Base-by-base conservation (phyloP, 2,329 filamentous ascomycete species). In the Aspergillus sp. region DNA sequence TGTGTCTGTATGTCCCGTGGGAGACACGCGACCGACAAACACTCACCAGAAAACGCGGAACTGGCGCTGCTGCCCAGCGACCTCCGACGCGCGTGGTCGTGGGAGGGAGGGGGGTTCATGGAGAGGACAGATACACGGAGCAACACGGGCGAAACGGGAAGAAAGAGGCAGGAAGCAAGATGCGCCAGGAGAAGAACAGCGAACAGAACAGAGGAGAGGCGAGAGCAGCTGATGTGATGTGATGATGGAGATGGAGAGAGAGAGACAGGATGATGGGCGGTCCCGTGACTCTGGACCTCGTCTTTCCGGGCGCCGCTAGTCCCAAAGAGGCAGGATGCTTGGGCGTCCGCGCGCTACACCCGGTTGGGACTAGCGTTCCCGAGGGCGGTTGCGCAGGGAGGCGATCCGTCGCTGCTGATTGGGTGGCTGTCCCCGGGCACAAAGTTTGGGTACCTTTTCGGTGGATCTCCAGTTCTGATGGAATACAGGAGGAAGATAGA, bases 11-110 rank as follows among this genome's bases (percentile, higher is more conserved):
- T 32, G 19, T 11, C 20, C 21, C n/a, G 23, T 17, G 23, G 17
- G 16, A 31, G 23, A 46, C 23, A 7, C 43, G 25, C 25, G 25
- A 29, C 7, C 25, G 11, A 10, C 25, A 7, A 29, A 7, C n/a
- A 68, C 71, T 72, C 60, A 74, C 72, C 69, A 62, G 71, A 60
- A 58, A 67, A 63, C 50, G 63, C 64, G 47, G 71, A 62, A 62
- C 67, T 72, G 34, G 64, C 68, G 58, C 62, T 67, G 54, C 69
- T 71, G 45, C 69, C 70, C 57, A 69, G 61, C 21, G 70, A 72
- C 50, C 63, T 65, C 54, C 70, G 64, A 57, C 66, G 70, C 48
- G 56, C 58, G 47, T 64, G 64, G 53, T 73, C 66, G 55, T 62
- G 65, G 49, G 66, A 61, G 55, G 63, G 61, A 32, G 68, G 62